Base-by-base conservation (phyloP, 2,329 filamentous ascomycete genomes). In the Talaromyces rugulosus region DNA sequence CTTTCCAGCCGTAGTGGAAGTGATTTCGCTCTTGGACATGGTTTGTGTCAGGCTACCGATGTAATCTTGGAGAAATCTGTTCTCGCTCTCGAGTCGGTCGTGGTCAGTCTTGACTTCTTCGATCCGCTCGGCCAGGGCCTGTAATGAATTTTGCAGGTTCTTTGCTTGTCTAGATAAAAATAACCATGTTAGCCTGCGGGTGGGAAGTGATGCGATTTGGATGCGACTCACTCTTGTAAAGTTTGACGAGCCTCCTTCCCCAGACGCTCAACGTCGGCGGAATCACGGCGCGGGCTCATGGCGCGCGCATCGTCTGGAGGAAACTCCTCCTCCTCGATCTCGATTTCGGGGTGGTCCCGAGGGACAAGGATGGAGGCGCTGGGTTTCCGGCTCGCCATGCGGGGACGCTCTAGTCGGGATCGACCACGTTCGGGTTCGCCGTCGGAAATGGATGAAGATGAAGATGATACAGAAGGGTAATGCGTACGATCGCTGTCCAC, bases 1-100 rank as follows among this genome's bases (percentile, higher is more conserved):
- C 70, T 84, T 84, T 40, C 78, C 77, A 58, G 82, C 81, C 60
- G 79, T 79, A 40, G 81, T 77, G 3, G 78, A 80, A 31, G 81
- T 77, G 58, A 87, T 82, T 71, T 87, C 86, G 69, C 81, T 83
- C 68, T 78, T 80, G 60, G 78, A 78, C 79, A 82, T 80, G 60
- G 85, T 87, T 70, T 91, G 91, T 86, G 96, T 98, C 60, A 98
- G 83, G 72, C 96, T 94, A 66, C 94, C 94, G 70, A 98, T 98
- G 75, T 98, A 98, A 76, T 96, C 96, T 77, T 98, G 94, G 55
- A 99, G 80, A 72, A 98, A 97, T 71, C 92, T 94, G 83, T 99
- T 99, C 76, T 97, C 93, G 75, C 85, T 95, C 77, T 98, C 93
- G 60, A 99, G 87, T 78, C 96, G 97, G 79, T 97, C 92, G 73